Conservation (phyloP, 306 rosid species). For the Citrullus mucosospermus region DNA sequence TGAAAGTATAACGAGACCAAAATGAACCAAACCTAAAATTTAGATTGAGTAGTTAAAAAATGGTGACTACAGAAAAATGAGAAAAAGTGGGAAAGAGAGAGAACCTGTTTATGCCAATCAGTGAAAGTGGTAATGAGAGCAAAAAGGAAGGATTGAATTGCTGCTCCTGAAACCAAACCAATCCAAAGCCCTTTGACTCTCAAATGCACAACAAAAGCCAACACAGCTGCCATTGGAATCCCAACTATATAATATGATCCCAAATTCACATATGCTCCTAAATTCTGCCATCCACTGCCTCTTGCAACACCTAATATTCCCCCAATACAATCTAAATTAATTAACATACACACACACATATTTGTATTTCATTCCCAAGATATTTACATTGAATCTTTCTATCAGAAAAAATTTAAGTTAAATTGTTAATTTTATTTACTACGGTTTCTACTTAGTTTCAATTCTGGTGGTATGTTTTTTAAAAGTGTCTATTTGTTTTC, state of each 20-base stretch:
- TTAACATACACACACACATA: too few relatives aligned
- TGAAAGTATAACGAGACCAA: too few relatives aligned
- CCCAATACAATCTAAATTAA: too few relatives aligned
- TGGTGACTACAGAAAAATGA: background rate
- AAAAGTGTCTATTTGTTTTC: too few relatives aligned
- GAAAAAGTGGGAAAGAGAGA: background rate
- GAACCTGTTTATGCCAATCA: conserved; percentile 45
- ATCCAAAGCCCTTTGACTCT: conserved; percentile 50
- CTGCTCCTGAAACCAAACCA: conserved; percentile 23
- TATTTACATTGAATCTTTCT: too few relatives aligned
- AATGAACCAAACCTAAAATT: too few relatives aligned
- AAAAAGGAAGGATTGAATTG: conserved; percentile 21
- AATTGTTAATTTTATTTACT: too few relatives aligned
- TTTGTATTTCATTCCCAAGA: too few relatives aligned
- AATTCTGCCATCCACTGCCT: conserved; percentile 41
- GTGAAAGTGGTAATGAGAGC: conserved; percentile 21
- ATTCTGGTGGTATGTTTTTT: too few relatives aligned
- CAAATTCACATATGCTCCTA: conserved; percentile 38
- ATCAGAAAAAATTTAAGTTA: too few relatives aligned
- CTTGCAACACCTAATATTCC: conserved; percentile 27
- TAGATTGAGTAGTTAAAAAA: too few relatives aligned
- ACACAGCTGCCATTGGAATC: conserved; percentile 24
- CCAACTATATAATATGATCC: conserved; percentile 42
- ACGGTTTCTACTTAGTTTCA: too few relatives aligned
- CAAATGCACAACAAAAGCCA: conserved; percentile 24